Evolutionary conservation across 805 yeast species (phyloP), one percentile per base, ranked within the genome.

Genomic region (Ogataea methanolica): DNA sequence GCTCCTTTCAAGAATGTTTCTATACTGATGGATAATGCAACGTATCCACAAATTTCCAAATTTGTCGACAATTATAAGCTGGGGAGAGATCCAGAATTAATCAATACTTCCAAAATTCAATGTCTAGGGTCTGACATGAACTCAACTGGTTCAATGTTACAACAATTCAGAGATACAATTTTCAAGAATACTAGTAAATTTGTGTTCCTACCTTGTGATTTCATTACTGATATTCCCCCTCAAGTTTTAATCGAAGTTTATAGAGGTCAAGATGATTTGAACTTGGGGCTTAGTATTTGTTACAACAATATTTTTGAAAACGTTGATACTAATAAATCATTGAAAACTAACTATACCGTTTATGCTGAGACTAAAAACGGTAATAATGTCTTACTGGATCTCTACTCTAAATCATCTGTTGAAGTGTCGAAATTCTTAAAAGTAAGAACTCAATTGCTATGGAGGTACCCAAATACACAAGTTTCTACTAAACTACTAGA

Each of bases 201-300:
- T 59, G 88, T 90, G n/a, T 66, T 94, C 33, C 68, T 94, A 46
- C 97, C 98, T 7, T 92, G 97, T 69, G 99, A 95, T 65, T 88
- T 94, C 62, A 74, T 95, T 45, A 90, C 98, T 2, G 92, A 91
- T 62, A 72, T 92, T 36, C 96, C 96, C 4, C 96, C 98, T 11
- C 92, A 88, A 59, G 84, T 85, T 17, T 74, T 94, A 33, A 80
- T 90, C 40, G 96, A 92, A 60, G 86, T 85, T 43, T 91, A 83
- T 64, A 74, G 97, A 59, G 83, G 83, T 54, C 81, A 83, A 58
- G 79, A 78, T 21, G 84, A 78, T 37, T 68, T 72, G 29, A 88
- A 87, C 52, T 66, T 86, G 41, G 94, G 95, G 7, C 73, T 89
- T 68, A 74, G 86, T 35, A 80, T 88, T n/a, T 81, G 80, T 62